Evolutionary conservation across 1,139 yeast species (phyloP), one percentile per base, ranked within the genome.

Genomic region (Debaryomyces nepalensis): DNA sequence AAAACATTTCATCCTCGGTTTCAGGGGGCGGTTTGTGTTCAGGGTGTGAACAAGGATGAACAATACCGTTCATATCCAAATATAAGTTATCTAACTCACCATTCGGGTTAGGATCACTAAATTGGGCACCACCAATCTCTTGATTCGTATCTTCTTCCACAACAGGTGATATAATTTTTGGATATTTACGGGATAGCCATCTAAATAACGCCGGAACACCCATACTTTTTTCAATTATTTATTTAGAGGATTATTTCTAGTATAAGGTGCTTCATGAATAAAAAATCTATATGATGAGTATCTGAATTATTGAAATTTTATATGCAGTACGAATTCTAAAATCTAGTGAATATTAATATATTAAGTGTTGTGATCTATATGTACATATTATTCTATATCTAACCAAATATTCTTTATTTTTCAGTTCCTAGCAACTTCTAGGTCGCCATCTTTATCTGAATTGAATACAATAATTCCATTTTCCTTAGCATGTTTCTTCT

Each of bases 181-280:
- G 98, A 59, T 91, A 95, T 63, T 91, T 90, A 49, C 82, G 69
- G 1, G 98, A 90, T 40, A 95, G 73, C 98, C 99, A 95, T 70
- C 99, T 79, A 67, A 91, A 95, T 58, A 95, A 84, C 33, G 99
- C 97, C 53, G 99, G 99, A 53, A 93, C 99, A 72, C 99, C 79
- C 79, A 74, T 73, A 33, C 14, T 33, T 11, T 24, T 23, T 18
- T 24, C n/a, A 6, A 4, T 24, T 14, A 15, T 16, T 24, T 24
- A 24, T 14, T 29, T 33, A 33, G 40, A 35, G 18, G 18, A 10
- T 4, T 12, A 15, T 15, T 27, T 15, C 4, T 27, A 4, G 10
- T 15, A 16, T 15, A 7, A 11, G 8, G 10, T 5, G 15, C 5
- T 10, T 16, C 32, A 5, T 10, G 10, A 16, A 9, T 21, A 16